phyloP scores from a whole-genome alignment of 805 yeast genomes.

The Saturnispora saitoi region DNA sequence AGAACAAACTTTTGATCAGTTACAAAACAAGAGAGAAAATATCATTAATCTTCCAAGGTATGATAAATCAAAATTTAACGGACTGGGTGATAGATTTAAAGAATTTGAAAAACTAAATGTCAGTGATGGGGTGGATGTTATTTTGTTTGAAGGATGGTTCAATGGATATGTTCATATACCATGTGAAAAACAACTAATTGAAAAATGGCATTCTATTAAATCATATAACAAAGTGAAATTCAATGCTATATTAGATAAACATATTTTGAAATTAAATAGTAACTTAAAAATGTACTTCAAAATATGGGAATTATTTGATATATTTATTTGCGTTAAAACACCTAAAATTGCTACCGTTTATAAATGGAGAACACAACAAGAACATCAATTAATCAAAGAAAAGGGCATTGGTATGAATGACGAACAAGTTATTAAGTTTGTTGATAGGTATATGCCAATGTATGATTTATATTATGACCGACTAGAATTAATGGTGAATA shows the following conservation, averaged over 20 bases:
- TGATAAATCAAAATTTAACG: slow-evolving; percentile 64
- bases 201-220: slow-evolving; percentile 23
- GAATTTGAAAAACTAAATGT: slow-evolving; percentile 31
- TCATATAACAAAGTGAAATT: slow-evolving; percentile 13
- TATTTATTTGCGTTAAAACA: slow-evolving; percentile 56
- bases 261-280: slow-evolving; percentile 40
- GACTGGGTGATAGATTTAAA: slow-evolving; percentile 69
- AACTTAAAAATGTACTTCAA: slow-evolving; percentile 41
- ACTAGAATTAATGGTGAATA: slow-evolving; percentile 7
- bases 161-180: slow-evolving; percentile 54
- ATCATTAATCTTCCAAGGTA: slow-evolving; percentile 50
- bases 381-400: slow-evolving; percentile 44
- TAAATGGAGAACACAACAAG: slow-evolving; percentile 74
- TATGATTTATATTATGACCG: slow-evolving; percentile 56
- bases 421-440: slow-evolving; percentile 54
- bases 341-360: slow-evolving; percentile 53
- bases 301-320: slow-evolving; percentile 51
- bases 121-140: slow-evolving; percentile 42
- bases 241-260: slow-evolving; percentile 12
- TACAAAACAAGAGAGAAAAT: slow-evolving; percentile 20
- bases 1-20: slow-evolving; percentile 28
- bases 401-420: slow-evolving; percentile 79
- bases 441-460: slow-evolving; percentile 80
- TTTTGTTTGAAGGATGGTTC: slow-evolving; percentile 93
- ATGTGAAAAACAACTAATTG: slow-evolving; percentile 22